Conservation (phyloP, 176 grass and related monocot genomes). For the Juncus inflexus region DNA sequence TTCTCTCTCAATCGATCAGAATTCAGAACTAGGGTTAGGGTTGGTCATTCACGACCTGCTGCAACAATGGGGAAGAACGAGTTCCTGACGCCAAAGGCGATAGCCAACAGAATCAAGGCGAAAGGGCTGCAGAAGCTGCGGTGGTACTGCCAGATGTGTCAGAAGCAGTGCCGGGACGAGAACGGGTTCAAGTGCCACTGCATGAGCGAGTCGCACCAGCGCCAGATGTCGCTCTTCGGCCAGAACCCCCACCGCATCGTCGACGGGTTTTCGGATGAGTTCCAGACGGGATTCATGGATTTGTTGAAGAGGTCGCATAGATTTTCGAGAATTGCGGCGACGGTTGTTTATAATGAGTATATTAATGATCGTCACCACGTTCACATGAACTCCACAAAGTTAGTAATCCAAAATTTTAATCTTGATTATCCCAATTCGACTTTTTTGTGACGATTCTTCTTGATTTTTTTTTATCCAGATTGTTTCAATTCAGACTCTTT, state of each 20-base stretch:
- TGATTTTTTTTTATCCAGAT: no score
- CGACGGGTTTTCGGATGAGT: conserved; percentile 71
- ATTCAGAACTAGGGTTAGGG: no score
- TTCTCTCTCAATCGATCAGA: no score
- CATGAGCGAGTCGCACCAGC: conserved; percentile 92
- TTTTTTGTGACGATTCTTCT: no score
- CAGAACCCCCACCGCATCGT: conserved; percentile 67
- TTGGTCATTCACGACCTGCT: neutral
- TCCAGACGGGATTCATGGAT: conserved; percentile 52
- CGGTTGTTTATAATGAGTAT: conserved; percentile 84
- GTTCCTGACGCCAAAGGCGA: conserved; percentile 81
- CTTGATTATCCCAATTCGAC: no score
- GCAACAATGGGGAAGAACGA: conserved; percentile 71
- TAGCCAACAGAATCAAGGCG: conserved; percentile 88
- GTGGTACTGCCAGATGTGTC: conserved; percentile 99
- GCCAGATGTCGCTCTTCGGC: conserved; percentile 94
- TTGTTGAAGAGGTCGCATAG: conserved; percentile 68
- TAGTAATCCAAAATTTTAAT: no score
- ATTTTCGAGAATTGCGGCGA: conserved; percentile 79
- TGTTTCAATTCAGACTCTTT: no score
- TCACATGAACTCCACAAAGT: conserved; percentile 77
- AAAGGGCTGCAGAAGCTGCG: conserved; percentile 88
- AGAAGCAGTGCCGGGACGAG: conserved; percentile 90
- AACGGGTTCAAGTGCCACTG: conserved; percentile 97
- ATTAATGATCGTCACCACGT: conserved; percentile 66